Conservation (phyloP, 2,329 filamentous ascomycete genomes). For the Coniochaeta sp. region DNA sequence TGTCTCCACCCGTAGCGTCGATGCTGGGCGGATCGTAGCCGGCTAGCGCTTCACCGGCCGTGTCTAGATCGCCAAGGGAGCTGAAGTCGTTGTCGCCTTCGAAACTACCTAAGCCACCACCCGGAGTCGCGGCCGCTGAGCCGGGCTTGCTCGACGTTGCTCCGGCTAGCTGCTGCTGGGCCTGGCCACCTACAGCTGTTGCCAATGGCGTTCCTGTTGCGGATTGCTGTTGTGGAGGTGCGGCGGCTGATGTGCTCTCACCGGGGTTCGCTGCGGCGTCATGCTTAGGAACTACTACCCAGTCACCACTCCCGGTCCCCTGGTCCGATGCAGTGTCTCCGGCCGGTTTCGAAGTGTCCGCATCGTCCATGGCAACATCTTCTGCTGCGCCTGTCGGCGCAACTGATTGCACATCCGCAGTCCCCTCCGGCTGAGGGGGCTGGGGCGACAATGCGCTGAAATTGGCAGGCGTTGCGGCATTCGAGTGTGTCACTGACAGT, state of each 20-base stretch:
- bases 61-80: slow-evolving; percentile 58
- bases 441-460: slow-evolving; percentile 38
- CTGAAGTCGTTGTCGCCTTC: slow-evolving; percentile 52
- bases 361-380: slow-evolving; percentile 45
- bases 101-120: slow-evolving; percentile 18
- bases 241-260: slow-evolving; percentile 19
- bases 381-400: slow-evolving; percentile 13
- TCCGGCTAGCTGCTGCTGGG: slow-evolving; percentile 5
- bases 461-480: slow-evolving; percentile 48
- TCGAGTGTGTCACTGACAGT: slow-evolving; percentile 47
- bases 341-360: slow-evolving; percentile 15
- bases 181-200: slow-evolving; percentile 10
- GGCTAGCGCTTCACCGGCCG: slow-evolving; percentile 63
- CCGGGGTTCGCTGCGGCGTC: slow-evolving; percentile 30
- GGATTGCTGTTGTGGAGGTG: slow-evolving; percentile 10
- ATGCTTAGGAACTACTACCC: slow-evolving; percentile 67
- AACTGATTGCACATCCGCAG: slow-evolving; percentile 15
- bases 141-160: slow-evolving; percentile 23
- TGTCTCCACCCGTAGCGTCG: slow-evolving; percentile 32
- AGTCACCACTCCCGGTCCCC: slow-evolving; percentile 53
- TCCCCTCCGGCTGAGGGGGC: slow-evolving; percentile 14
- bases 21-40: slow-evolving; percentile 54
- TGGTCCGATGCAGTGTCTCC: slow-evolving; percentile 38
- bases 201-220: slow-evolving; percentile 2
- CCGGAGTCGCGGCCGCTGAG: slow-evolving; percentile 37